Evolutionary conservation across 2,329 filamentous ascomycete species (phyloP), one percentile per base, ranked within the genome.

Genomic region (Aspergillus sp.): DNA sequence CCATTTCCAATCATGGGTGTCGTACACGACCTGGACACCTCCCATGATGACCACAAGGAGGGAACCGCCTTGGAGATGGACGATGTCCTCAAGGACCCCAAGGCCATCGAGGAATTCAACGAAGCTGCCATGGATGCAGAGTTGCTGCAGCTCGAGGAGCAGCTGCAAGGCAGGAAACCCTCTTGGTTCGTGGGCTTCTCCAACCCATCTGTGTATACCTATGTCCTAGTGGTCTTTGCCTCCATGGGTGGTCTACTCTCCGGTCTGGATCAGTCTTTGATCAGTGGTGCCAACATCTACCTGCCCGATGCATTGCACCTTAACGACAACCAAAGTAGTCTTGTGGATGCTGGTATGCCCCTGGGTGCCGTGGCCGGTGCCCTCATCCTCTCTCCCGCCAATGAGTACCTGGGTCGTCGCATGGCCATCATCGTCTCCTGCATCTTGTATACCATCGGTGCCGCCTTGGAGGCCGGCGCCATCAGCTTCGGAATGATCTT

Each of bases 191-290:
- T 88, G 43, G 63, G 84, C 38, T 87, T 90, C 75, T 80, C 80
- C 54, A 82, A 89, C 71, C 86, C 87, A 0, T 84, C 80, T 56
- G 76, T 86, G 69, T 91, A 90, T 72, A 91, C 88, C 25, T 89
- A 83, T 79, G 76, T 89, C 15, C 81, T 90, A 13, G 87, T 90
- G 48, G 85, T 82, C 1, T 91, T 91, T 67, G 89, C 89, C n/a
- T 89, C 86, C 15, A 89, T 91, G 87, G 89, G 89, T 53, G 89
- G 89, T 71, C 78, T 91, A 21, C 83, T 91, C 0, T 90, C 87
- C 1, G 89, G 89, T 62, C 81, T 91, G 19, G 89, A 91, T 69
- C 89, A 91, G 75, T 89, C 86, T 49, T 79, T 91, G 58, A 91
- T 91, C 68, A 88, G 84, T 12, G 89, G 89, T 55, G 89, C 89